phyloP scores from a whole-genome alignment of 2,329 filamentous ascomycete genomes.

The Calonectria pteridis region DNA sequence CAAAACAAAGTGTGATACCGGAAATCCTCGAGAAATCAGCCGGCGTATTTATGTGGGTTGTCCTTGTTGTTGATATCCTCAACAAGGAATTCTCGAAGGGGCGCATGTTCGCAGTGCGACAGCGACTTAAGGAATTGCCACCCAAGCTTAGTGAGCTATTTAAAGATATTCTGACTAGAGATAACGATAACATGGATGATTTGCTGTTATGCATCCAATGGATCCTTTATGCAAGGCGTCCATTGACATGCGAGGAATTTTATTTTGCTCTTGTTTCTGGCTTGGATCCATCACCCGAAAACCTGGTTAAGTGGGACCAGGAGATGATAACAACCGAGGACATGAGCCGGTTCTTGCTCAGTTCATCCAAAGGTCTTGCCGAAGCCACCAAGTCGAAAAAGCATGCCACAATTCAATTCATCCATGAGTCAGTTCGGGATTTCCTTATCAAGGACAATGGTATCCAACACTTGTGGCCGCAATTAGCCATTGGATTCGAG shows the following conservation, averaged over 20 bases:
- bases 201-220: constrained; percentile 62
- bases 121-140: constrained; percentile 52
- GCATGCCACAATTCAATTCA: background rate
- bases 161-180: constrained; percentile 62
- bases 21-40: constrained; percentile 53
- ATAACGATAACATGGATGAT: constrained; percentile 54
- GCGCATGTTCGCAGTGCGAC: constrained; percentile 35
- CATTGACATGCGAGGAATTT: constrained; percentile 58
- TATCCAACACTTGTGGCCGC: background rate
- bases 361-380: background rate
- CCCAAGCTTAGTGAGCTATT: constrained; percentile 61
- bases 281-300: constrained; percentile 6
- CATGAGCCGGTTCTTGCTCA: background rate
- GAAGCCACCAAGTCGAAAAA: background rate
- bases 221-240: constrained; percentile 62
- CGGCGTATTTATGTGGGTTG: constrained; percentile 60
- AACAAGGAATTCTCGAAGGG: constrained; percentile 51
- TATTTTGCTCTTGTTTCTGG: constrained; percentile 47
- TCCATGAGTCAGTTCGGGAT: constrained; percentile 3
- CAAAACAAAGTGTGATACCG: background rate
- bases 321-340: background rate
- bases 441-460: background rate
- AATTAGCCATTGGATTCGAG: background rate
- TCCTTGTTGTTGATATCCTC: constrained; percentile 53
- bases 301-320: constrained; percentile 42